Conservation (phyloP, 306 rosid species). For the Oxytropis ochrocephala region DNA sequence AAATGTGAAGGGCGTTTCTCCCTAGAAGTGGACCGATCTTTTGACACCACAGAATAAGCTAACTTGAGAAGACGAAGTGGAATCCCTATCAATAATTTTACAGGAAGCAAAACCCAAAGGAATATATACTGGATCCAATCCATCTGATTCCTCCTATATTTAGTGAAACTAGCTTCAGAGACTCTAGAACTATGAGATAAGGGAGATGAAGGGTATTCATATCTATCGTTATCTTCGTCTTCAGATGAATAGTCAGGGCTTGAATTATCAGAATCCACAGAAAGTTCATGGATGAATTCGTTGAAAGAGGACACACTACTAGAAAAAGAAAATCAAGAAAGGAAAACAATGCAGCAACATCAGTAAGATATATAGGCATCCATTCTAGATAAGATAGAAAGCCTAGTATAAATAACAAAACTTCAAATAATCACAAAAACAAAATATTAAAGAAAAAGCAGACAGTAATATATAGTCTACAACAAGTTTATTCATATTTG, state of each 20-base stretch:
- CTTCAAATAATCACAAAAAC: not conserved
- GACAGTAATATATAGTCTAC: not conserved
- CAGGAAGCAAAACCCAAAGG: conserved; percentile 53
- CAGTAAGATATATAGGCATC: not conserved
- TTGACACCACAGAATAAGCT: conserved; percentile 22
- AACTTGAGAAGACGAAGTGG: conserved; percentile 34
- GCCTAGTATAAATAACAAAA: not conserved
- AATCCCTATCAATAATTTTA: conserved; percentile 49
- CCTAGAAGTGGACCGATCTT: conserved; percentile 25
- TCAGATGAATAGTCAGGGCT: conserved; percentile 51
- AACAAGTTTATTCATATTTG: no score
- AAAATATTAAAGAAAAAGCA: not conserved
- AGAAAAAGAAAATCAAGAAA: conserved; percentile 21
- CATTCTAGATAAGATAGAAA: not conserved
- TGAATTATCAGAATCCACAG: conserved; percentile 82
- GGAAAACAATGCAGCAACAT: not conserved
- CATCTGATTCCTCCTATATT: conserved; percentile 29
- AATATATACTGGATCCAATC: conserved; percentile 47
- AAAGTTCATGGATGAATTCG: conserved; percentile 70
- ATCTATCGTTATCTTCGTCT: conserved; percentile 60
- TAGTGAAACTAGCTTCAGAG: conserved; percentile 41
- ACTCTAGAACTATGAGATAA: conserved; percentile 59
- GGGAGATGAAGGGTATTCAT: conserved; percentile 47
- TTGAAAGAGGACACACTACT: conserved; percentile 97
- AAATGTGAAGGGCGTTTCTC: conserved; percentile 23